Evolutionary conservation across 2,329 filamentous ascomycete species (phyloP).

Genomic region (Trichoderma simmonsii): DNA sequence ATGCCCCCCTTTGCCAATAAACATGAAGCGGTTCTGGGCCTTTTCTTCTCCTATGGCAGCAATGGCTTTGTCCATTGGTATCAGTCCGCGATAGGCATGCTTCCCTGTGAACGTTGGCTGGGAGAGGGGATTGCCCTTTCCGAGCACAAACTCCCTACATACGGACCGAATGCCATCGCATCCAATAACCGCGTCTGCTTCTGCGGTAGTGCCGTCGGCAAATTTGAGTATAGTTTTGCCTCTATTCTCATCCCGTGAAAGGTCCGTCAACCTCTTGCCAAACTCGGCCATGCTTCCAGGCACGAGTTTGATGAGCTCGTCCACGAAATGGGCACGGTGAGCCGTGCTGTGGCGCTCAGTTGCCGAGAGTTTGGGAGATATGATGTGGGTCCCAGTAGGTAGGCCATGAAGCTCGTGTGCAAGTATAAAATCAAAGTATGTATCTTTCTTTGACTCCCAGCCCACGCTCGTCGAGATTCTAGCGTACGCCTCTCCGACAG

Average conservation of each 20-base stretch:
- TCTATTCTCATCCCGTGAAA: background rate
- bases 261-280: constrained; percentile 17
- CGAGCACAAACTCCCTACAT: background rate
- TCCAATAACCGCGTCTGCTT: constrained; percentile 25
- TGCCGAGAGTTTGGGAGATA: background rate
- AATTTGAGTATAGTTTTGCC: constrained; percentile 10
- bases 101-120: background rate
- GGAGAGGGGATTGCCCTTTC: background rate
- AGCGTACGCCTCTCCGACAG: constrained; percentile 41
- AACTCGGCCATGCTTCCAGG: constrained; percentile 14
- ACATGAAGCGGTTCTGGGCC: constrained; percentile 10
- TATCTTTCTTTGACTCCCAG: constrained; percentile 21
- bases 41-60: constrained; percentile 8
- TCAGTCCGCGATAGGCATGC: constrained; percentile 4
- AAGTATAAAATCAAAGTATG: constrained; percentile 21
- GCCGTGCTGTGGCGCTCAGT: constrained; percentile 11
- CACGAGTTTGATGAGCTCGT: constrained; percentile 19
- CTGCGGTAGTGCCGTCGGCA: constrained; percentile 19
- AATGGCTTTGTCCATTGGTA: constrained; percentile 11
- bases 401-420: constrained; percentile 19
- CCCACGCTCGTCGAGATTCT: constrained; percentile 27
- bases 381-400: constrained; percentile 17
- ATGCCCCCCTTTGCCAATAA: constrained; percentile 1
- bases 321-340: constrained; percentile 21
- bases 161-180: constrained; percentile 26